Percentiles rank a stretch among this genome's conserved stretches.
phyloP scores from a whole-genome alignment of 164 flowering plant genomes.

The Paratinospora sagittata region DNA sequence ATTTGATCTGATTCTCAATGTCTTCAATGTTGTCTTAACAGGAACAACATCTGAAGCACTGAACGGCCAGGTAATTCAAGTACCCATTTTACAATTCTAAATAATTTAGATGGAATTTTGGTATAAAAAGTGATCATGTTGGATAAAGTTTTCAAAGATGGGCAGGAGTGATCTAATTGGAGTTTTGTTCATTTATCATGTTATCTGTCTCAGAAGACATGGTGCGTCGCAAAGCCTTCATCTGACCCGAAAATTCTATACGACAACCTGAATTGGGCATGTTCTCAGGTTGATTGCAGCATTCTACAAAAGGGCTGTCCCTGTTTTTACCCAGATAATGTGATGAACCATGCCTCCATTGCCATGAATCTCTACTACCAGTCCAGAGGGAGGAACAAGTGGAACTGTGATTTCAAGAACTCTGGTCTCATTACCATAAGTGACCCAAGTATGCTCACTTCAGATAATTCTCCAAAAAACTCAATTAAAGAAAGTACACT shows the following conservation, averaged over 20 bases:
- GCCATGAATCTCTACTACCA: conserved; percentile 89
- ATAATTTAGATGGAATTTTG: too few species aligned
- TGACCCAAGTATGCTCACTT: conserved; percentile 57
- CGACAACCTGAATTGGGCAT: conserved; percentile 56
- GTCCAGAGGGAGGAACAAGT: conserved; percentile 46
- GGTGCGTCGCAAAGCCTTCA: conserved; percentile 92
- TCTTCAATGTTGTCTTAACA: background rate
- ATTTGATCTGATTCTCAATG: background rate
- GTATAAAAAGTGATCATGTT: too few species aligned
- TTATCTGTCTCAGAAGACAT: conserved; percentile 48
- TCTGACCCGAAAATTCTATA: conserved; percentile 37
- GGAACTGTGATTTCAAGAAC: conserved; percentile 63
- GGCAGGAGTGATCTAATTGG: background rate
- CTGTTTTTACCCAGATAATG: conserved; percentile 53
- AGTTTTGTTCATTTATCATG: background rate
- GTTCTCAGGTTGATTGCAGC: conserved; percentile 62
- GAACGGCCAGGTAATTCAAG: background rate
- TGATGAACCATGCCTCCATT: conserved; percentile 72
- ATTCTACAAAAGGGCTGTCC: conserved; percentile 40
- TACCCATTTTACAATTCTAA: too few species aligned
- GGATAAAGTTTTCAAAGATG: too few species aligned
- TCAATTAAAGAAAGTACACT: too few species aligned
- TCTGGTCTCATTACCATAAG: conserved; percentile 51
- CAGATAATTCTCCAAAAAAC: background rate
- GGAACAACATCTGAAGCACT: background rate